These are phyloP conservation scores for Candida berthetii DNA, from an alignment of 805 yeast genomes.

Conservation along the genomic window DNA sequence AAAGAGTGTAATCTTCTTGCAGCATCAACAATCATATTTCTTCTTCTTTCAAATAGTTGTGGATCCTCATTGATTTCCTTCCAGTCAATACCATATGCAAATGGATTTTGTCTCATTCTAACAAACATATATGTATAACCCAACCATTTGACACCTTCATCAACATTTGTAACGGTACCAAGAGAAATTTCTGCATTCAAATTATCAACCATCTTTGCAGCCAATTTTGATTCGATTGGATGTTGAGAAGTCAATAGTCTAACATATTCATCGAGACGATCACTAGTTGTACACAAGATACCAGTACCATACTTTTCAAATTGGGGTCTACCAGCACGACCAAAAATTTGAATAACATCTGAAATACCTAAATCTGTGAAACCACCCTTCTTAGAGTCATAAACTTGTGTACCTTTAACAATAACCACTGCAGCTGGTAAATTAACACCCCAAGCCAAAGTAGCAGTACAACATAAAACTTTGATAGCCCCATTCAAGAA, in stretches of 20 bases:
- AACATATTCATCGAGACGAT: conserved; percentile 81
- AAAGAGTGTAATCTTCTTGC: conserved; percentile 78
- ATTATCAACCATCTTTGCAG: conserved; percentile 79
- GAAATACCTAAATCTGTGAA: conserved; percentile 89
- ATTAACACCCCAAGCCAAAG: conserved; percentile 99
- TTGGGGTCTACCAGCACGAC: conserved; percentile 99
- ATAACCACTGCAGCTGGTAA: conserved; percentile 97
- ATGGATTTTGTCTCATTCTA: conserved; percentile 91
- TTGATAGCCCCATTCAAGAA: conserved; percentile 80
- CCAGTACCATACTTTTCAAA: conserved; percentile 92
- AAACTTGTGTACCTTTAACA: conserved; percentile 93
- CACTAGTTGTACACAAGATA: conserved; percentile 77
- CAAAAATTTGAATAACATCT: conserved; percentile 96
- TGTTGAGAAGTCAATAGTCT: conserved; percentile 88
- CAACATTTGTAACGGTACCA: conserved; percentile 92
- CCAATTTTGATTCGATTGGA: conserved; percentile 85
- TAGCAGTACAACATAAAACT: conserved; percentile 92
- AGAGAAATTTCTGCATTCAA: conserved; percentile 93
- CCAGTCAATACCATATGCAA: conserved; percentile 89
- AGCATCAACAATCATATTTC: conserved; percentile 70
- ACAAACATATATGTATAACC: conserved; percentile 95
- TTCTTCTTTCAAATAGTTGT: conserved; percentile 61
- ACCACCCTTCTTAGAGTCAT: conserved; percentile 93
- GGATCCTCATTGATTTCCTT: conserved; percentile 81
- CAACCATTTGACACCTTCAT: conserved; percentile 95